Base-by-base conservation (phyloP, 805 yeast genomes). In the Pichia kluyveri region DNA sequence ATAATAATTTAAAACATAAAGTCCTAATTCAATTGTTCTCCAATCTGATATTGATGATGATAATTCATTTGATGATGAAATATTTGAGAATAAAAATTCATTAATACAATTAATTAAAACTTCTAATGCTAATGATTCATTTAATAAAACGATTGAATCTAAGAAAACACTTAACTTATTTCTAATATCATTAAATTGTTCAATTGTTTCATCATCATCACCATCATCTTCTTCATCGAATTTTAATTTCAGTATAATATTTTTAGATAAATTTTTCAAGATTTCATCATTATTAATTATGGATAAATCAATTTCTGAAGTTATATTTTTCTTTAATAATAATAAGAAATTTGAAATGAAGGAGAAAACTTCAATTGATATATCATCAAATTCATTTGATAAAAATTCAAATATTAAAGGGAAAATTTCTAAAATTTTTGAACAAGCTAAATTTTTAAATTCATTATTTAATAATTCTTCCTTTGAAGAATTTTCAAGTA, bases 371-470 rank as follows among this genome's bases (percentile, higher is more conserved):
- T 87, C 95, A 38, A 76, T 72, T 1, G 95, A 79, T 14, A 91
- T 83, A 55, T 93, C 97, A 63, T 93, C 98, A 60, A 83, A 89
- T 53, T 83, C 95, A 62, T 88, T 84, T 31, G 79, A 75, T 60
- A 93, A 73, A 54, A 83, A 86, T 50, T 73, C 73, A 50, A 91
- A 73, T 8, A 85, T 70, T 31, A 80, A 70, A 23, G 97, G 96
- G 71, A 87, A 77, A 18, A 86, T 69, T 48, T 77, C 76, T 30
- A 80, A 62, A 18, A 86, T 69, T 55, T 79, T 75, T 41, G 68
- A 69, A 45, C 62, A 65, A 41, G 69, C 64, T 39, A 67, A 62
- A 40, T 55, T 57, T 49, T 59, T 64, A 53, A 68, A 66, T 23
- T 63, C 66, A 49, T 72, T 68, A 19, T 77, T 76, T 5, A 56